Evolutionary conservation across 768 basidiomycete genomes (phyloP).

Genomic region (Phaffia tasmanica): DNA sequence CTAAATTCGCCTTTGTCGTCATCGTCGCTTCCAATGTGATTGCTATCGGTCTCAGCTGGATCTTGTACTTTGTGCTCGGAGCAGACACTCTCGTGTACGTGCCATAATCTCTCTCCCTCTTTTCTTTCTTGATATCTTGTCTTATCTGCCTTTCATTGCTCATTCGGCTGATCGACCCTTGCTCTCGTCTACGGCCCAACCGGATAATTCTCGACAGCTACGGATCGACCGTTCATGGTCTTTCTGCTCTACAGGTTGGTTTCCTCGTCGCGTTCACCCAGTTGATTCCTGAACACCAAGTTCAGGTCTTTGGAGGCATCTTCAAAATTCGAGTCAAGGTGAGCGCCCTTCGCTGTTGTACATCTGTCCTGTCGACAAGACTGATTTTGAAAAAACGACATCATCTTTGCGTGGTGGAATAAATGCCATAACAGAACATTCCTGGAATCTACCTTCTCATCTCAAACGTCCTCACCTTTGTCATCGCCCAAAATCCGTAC

Average conservation of each 20-base stretch:
- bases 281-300: slow-evolving; percentile 93
- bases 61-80: slow-evolving; percentile 47
- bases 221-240: slow-evolving; percentile 80
- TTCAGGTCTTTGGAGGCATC: slow-evolving; percentile 70
- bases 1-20: slow-evolving; percentile 73
- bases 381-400: not conserved
- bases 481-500: slow-evolving; percentile 34
- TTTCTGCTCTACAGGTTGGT: slow-evolving; percentile 79
- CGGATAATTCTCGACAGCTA: slow-evolving; percentile 45
- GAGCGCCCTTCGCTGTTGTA: slow-evolving; percentile 16
- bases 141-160: not conserved
- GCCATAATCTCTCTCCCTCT: not conserved
- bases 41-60: slow-evolving; percentile 75
- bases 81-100: slow-evolving; percentile 68
- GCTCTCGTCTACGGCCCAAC: slow-evolving; percentile 9
- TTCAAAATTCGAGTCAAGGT: slow-evolving; percentile 85
- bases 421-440: slow-evolving; percentile 47
- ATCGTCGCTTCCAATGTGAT: slow-evolving; percentile 77
- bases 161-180: not conserved
- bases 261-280: slow-evolving; percentile 95
- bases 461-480: slow-evolving; percentile 53
- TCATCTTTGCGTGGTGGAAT: too few species aligned
- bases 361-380: not conserved
- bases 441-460: slow-evolving; percentile 91
- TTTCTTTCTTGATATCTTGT: not conserved